Evolutionary conservation across 768 basidiomycete genomes (phyloP).

Genomic region (Imleria badia): DNA sequence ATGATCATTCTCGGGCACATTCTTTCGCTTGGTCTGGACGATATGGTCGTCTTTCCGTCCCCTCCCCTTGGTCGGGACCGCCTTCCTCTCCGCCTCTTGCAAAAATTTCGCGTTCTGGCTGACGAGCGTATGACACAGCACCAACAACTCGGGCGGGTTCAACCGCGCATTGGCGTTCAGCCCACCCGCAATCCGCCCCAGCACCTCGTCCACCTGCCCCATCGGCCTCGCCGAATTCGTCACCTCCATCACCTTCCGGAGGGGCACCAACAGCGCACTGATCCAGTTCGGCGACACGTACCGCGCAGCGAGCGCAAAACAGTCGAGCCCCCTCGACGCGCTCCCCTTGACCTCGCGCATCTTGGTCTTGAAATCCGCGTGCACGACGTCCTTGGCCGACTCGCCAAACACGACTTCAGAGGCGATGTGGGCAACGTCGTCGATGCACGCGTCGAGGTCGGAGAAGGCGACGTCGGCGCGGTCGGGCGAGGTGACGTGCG

Average conservation of each 20-base stretch:
- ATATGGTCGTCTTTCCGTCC: slow-evolving; percentile 53
- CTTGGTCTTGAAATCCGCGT: slow-evolving; percentile 92
- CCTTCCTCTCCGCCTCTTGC: slow-evolving; percentile 48
- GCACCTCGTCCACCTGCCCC: slow-evolving; percentile 83
- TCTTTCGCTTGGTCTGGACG: slow-evolving; percentile 76
- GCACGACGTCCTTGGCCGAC: slow-evolving; percentile 83
- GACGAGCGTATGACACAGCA: slow-evolving; percentile 85
- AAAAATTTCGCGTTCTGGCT: slow-evolving; percentile 89
- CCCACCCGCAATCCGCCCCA: slow-evolving; percentile 79
- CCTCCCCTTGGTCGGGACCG: slow-evolving; percentile 32
- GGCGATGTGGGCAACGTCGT: slow-evolving; percentile 76
- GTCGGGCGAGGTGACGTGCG: slow-evolving; percentile 71
- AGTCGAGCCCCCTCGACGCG: slow-evolving; percentile 80
- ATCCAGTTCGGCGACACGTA: slow-evolving; percentile 76
- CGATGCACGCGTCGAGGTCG: slow-evolving; percentile 72
- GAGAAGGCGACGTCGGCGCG: slow-evolving; percentile 49
- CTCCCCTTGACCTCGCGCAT: slow-evolving; percentile 89
- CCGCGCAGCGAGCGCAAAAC: slow-evolving; percentile 78
- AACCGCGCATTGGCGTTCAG: slow-evolving; percentile 81
- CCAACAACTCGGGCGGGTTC: slow-evolving; percentile 65
- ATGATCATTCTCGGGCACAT: slow-evolving; percentile 55
- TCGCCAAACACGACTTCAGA: slow-evolving; percentile 93
- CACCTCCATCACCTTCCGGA: slow-evolving; percentile 82
- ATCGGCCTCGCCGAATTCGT: slow-evolving; percentile 79
- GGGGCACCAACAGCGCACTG: slow-evolving; percentile 70